Evolutionary conservation across 257 asterid genomes (phyloP).

Genomic region (Knoxia roxburghii): DNA sequence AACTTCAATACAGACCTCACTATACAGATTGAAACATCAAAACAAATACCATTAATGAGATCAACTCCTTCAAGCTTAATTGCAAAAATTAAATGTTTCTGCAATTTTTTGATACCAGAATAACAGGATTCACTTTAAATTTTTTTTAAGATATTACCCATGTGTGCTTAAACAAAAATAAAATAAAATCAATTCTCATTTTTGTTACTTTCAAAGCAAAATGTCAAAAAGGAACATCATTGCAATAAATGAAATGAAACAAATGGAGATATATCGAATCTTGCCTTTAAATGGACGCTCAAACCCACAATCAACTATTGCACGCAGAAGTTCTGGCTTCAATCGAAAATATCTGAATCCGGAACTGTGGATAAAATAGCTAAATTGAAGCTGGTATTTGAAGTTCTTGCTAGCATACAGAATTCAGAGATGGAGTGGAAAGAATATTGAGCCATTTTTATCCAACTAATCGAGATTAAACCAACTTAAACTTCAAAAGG

Average conservation of each 20-base stretch:
- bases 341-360: conserved; percentile 48
- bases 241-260: neutral
- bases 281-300: conserved; percentile 55
- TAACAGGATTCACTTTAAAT: neutral
- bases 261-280: neutral
- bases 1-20: neutral
- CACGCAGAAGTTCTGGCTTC: conserved; percentile 47
- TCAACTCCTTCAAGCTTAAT: neutral
- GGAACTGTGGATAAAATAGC: conserved; percentile 32
- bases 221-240: neutral
- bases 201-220: neutral
- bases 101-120: neutral
- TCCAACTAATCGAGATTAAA: neutral
- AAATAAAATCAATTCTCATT: too few relatives aligned
- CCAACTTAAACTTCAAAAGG: too few relatives aligned
- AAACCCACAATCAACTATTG: conserved; percentile 48
- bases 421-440: too few relatives aligned
- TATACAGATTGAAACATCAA: neutral
- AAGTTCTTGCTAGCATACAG: neutral
- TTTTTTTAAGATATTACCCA: neutral
- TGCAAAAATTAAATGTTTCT: too few relatives aligned
- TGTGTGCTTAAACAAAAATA: too few relatives aligned
- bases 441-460: neutral
- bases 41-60: neutral
- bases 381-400: neutral